Evolutionary conservation across 1,284 basidiomycete genomes (phyloP).

Genomic region (Ceratobasidium sp.): DNA sequence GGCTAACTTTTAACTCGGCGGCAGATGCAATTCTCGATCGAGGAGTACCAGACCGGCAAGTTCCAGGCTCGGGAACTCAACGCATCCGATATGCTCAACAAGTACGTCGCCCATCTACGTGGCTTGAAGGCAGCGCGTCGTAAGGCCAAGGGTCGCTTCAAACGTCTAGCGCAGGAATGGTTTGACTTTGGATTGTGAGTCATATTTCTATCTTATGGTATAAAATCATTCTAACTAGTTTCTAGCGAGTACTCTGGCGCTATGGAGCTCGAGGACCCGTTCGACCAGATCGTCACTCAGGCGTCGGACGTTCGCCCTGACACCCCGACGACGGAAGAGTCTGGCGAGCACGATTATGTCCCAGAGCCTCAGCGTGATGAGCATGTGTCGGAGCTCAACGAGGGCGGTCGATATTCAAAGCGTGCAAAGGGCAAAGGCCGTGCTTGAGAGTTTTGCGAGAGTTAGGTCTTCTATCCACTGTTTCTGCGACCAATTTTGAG

Average conservation of each 20-base stretch:
- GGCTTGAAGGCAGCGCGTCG: too few species aligned
- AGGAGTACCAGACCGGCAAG: conserved; percentile 2
- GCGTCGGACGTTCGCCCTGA: neutral
- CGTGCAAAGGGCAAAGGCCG: neutral
- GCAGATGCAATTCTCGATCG: conserved; percentile 7
- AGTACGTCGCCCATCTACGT: too few species aligned
- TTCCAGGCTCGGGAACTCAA: neutral
- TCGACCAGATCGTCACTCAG: neutral
- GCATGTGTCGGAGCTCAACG: neutral
- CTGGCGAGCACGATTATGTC: neutral
- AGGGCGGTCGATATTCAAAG: neutral
- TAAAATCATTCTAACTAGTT: neutral
- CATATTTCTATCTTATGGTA: neutral
- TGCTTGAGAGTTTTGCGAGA: neutral
- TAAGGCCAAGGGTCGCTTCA: neutral
- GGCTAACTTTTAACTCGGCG: neutral
- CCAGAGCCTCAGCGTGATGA: neutral
- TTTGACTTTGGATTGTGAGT: neutral
- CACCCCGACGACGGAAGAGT: neutral
- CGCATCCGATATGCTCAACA: too few species aligned
- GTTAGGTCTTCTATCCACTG: neutral
- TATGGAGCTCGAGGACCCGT: neutral
- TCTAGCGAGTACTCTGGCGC: neutral
- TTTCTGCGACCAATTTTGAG: neutral
- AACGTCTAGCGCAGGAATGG: neutral